Base-by-base conservation (phyloP, 2,329 filamentous ascomycete genomes). In the Diaporthe australafricana region DNA sequence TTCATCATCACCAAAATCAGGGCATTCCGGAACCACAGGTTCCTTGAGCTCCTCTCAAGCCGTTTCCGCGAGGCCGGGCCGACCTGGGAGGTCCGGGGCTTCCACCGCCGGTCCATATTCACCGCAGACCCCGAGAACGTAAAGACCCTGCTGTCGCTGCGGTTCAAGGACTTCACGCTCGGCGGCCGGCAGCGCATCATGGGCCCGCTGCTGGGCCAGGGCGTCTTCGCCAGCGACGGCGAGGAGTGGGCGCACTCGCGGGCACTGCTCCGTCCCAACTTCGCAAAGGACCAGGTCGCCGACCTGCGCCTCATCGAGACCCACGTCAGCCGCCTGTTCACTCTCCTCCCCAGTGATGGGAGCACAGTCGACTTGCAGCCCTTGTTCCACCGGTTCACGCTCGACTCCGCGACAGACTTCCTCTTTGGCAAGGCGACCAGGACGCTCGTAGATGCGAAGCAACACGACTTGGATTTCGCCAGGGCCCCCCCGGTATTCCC, bases 81-180 rank as follows among this genome's bases (percentile, higher is more conserved):
- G 20, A 55, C 52, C 52, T 55, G 52, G 52, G 52, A 55, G 52
- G 30, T 55, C 3, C 52, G 52, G 4, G 52, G 52, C 30, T 55
- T 55, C 52, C 52, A 55, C 52, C 52, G 52, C 6, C 17, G 52
- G 30, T 55, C 52, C 30, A 53, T 40, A 47, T 32, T 67, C 45
- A 53, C 63, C 3, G 47, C 27, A 1, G 67, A 69, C 16, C 53
- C 67, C 11, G 67, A 69, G n/a, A 69, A 69, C 12, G 48, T 69
- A 53, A 57, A 69, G 9, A 42, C 53, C 2, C n/a, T 69, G 2
- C 27, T 69, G 42, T 57, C 67, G 3, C 30, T 50, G 3, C 27
- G 38, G 5, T 69, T 69, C 42, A 25, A 48, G 22, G 67, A 69
- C n/a, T 69, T 60, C 50, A 35, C 30, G 5, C 25, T 69, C 53